phyloP scores from a whole-genome alignment of 148 eudicot species.

The Fagopyrum tataricum region DNA sequence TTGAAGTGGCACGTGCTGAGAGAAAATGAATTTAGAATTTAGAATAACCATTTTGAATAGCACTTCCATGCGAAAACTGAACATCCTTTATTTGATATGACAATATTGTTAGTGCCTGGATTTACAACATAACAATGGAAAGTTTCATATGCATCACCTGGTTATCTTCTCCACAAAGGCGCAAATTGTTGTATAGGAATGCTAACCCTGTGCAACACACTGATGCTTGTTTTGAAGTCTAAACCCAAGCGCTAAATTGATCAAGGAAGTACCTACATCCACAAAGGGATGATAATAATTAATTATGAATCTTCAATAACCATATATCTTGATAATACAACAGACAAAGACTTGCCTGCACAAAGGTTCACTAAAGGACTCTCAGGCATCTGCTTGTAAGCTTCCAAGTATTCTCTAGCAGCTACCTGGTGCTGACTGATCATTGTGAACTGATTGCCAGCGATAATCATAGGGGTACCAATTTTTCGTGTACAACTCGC shows the following conservation, averaged over 20 bases:
- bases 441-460: conserved; percentile 67
- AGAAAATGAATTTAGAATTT: neutral
- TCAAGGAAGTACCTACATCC: conserved; percentile 54
- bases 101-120: neutral
- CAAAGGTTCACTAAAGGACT: conserved; percentile 78
- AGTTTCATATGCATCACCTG: conserved; percentile 32
- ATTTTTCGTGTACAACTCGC: conserved; percentile 50
- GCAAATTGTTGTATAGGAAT: conserved; percentile 66
- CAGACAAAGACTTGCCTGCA: conserved; percentile 35
- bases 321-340: no score
- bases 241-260: conserved; percentile 73
- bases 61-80: neutral
- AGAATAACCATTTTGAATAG: neutral
- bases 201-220: conserved; percentile 81
- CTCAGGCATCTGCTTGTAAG: conserved; percentile 73
- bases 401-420: conserved; percentile 82
- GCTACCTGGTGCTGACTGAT: conserved; percentile 87
- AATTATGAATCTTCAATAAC: neutral
- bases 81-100: no score
- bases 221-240: conserved; percentile 93
- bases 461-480: conserved; percentile 68
- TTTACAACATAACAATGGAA: neutral
- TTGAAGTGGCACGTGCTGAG: neutral
- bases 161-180: conserved; percentile 49
- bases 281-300: neutral